Conservation (phyloP, 1,139 yeast species). For the Zygoascus sp. region DNA sequence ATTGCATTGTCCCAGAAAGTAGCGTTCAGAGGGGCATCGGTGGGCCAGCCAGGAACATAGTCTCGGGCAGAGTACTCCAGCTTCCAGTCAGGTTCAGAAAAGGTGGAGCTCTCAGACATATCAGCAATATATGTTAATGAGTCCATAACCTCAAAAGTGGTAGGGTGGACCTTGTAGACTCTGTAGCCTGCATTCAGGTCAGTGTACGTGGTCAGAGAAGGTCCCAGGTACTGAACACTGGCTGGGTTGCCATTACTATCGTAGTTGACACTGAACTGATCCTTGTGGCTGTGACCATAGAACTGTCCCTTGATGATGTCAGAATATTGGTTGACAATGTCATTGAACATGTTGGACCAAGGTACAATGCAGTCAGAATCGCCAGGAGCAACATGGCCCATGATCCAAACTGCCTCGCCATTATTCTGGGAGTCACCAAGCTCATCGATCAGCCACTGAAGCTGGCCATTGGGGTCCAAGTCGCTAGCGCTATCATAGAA, state of each 20-base stretch:
- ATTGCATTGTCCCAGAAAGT: slow-evolving; percentile 13
- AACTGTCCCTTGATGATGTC: slow-evolving; percentile 5
- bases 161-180: slow-evolving; percentile 8
- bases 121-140: slow-evolving; percentile 7
- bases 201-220: slow-evolving; percentile 8
- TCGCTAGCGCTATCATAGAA: slow-evolving; percentile 4
- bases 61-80: slow-evolving; percentile 9
- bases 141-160: slow-evolving; percentile 9
- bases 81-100: slow-evolving; percentile 5
- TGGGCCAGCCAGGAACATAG: slow-evolving; percentile 9
- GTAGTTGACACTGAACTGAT: slow-evolving; percentile 5
- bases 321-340: slow-evolving; percentile 6
- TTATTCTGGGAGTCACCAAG: slow-evolving; percentile 5
- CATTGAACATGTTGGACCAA: slow-evolving; percentile 9
- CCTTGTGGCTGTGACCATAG: slow-evolving; percentile 8
- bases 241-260: slow-evolving; percentile 2
- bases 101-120: not conserved
- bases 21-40: slow-evolving; percentile 7
- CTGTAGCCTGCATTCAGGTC: slow-evolving; percentile 8
- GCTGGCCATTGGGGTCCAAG: slow-evolving; percentile 9
- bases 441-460: slow-evolving; percentile 8
- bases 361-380: slow-evolving; percentile 4
- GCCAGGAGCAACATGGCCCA: slow-evolving; percentile 9
- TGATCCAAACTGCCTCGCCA: slow-evolving; percentile 5
- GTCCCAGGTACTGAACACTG: slow-evolving; percentile 10